Evolutionary conservation across 2,329 filamentous ascomycete species (phyloP).

Genomic region (Huntiella omanensis): DNA sequence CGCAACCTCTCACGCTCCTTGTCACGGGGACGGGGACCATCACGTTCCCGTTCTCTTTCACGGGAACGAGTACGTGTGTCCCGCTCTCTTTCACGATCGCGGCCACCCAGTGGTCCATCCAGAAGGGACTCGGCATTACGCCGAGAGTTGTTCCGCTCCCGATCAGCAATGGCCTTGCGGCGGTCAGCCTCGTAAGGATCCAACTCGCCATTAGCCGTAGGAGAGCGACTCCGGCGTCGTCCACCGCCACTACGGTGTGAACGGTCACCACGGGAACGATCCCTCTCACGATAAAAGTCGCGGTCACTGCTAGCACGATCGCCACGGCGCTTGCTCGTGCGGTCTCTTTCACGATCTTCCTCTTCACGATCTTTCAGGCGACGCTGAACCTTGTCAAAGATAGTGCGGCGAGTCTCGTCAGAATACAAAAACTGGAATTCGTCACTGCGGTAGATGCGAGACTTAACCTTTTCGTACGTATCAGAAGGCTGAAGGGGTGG

Average conservation of each 20-base stretch:
- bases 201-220: conserved; percentile 37
- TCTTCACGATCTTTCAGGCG: conserved; percentile 85
- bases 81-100: conserved; percentile 19
- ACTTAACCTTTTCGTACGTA: conserved; percentile 73
- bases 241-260: conserved; percentile 33
- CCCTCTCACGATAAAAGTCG: conserved; percentile 39
- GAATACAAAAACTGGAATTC: conserved; percentile 71
- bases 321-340: conserved; percentile 26
- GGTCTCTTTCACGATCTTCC: conserved; percentile 45
- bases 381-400: conserved; percentile 82
- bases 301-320: conserved; percentile 35
- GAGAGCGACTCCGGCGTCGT: conserved; percentile 55
- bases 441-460: conserved; percentile 58
- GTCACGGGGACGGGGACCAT: conserved; percentile 42
- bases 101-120: background rate
- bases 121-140: conserved; percentile 11
- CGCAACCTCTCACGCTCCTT: conserved; percentile 29
- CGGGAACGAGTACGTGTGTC: conserved; percentile 15
- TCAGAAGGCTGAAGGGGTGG: conserved; percentile 62
- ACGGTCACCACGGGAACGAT: conserved; percentile 39
- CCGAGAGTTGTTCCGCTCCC: conserved; percentile 62
- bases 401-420: conserved; percentile 64
- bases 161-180: conserved; percentile 79
- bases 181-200: conserved; percentile 93
- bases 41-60: conserved; percentile 20